phyloP scores from a whole-genome alignment of 805 yeast genomes.

The Candida succiphila region DNA sequence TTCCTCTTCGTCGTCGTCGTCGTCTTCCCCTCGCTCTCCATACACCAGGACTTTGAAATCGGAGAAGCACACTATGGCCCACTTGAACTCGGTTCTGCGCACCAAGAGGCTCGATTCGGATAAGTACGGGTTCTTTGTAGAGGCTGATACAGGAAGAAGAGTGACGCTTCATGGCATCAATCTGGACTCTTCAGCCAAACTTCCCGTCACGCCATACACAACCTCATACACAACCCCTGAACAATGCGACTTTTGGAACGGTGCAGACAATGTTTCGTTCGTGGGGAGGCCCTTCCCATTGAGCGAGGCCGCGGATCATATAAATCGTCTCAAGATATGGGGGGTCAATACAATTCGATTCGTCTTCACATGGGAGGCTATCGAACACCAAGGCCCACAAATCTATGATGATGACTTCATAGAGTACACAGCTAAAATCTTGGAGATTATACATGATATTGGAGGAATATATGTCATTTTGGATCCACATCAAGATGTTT shows the following conservation, averaged over 20 bases:
- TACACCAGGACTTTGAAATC: background rate
- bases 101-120: constrained; percentile 23
- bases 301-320: constrained; percentile 60
- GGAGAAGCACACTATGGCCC: background rate
- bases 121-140: constrained; percentile 46
- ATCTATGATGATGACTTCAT: constrained; percentile 69
- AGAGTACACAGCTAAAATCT: constrained; percentile 53
- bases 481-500: constrained; percentile 91
- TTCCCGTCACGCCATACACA: constrained; percentile 50
- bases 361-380: constrained; percentile 83
- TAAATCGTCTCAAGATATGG: constrained; percentile 61
- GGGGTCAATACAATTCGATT: constrained; percentile 77
- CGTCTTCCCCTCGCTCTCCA: background rate
- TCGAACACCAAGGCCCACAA: constrained; percentile 85
- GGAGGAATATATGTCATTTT: constrained; percentile 75
- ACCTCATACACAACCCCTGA: constrained; percentile 28
- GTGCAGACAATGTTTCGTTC: constrained; percentile 71
- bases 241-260: constrained; percentile 41
- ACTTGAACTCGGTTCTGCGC: constrained; percentile 2
- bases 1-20: background rate
- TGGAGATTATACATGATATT: constrained; percentile 43
- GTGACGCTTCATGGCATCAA: constrained; percentile 72
- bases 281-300: constrained; percentile 76
- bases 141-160: constrained; percentile 40
- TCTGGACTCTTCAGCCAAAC: constrained; percentile 63